Evolutionary conservation across 2,329 filamentous ascomycete species (phyloP), one percentile per base, ranked within the genome.

Genomic region (Malbranchea cinnamomea): DNA sequence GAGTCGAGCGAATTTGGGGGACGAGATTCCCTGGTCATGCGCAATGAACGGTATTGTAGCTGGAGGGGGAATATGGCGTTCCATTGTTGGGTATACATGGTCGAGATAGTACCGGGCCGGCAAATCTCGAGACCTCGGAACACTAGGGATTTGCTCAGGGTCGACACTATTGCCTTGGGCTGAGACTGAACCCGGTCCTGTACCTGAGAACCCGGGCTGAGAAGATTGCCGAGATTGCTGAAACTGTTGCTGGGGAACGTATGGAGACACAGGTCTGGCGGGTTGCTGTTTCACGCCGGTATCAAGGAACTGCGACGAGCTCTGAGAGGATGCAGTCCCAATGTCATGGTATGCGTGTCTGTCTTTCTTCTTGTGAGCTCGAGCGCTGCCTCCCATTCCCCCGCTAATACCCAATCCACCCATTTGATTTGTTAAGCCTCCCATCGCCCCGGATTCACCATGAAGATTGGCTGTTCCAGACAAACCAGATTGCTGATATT

Each of bases 1-100:
- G 33, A 98, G 68, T 33, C 89, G 76, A 28, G 84, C 80, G 51
- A 82, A 89, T 55, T 94, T 94, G 19, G 89, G 89, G 9, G 89
- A 94, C 4, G 89, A 78, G 52, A 94, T 98, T 45, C 89, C 89
- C 54, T 98, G 89, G 46, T 98, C 89, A 45, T 76, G 81, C n/a
- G 85, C 81, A 21, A 94, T 78, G 47, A 89, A 95, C 2, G 89
- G 84, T 13, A 89, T 69, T 4, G 79, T 73, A 9, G 85, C 81
- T 2, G 89, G 84, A 26, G 89, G 89, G 7, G 89, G 85, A 2
- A 93, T 67, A 49, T 93, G 84, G 35, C 80, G 80, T 57, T 95
- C 87, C 60, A 95, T 92, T 3, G 89, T 98, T 11, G 87, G 84
- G 52, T 94, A 95, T 30, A 92, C 67, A 53, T 93, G 80, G 42